Percentiles rank a stretch among this genome's conserved stretches.
phyloP scores from a whole-genome alignment of 176 grass and related monocot genomes.

The Musa acuminata region DNA sequence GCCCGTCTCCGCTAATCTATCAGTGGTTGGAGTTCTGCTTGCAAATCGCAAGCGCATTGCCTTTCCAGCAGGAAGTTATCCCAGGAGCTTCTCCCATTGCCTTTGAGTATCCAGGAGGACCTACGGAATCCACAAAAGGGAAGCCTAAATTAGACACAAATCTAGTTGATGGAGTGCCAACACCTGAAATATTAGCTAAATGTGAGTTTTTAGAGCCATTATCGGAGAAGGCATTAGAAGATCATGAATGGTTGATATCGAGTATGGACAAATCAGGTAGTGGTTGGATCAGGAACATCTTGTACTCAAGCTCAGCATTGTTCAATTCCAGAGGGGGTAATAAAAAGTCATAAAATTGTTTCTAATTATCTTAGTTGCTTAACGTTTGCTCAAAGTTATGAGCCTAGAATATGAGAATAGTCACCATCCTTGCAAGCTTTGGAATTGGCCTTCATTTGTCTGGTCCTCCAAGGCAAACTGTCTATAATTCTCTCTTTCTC shows the following conservation, averaged over 20 bases:
- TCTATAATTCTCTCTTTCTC: too few relatives aligned
- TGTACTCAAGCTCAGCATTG: conserved; percentile 21
- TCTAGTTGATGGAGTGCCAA: conserved; percentile 54
- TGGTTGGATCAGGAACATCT: conserved; percentile 28
- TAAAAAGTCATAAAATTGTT: background rate
- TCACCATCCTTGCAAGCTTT: background rate
- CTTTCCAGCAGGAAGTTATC: conserved; percentile 57
- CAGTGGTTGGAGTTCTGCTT: conserved; percentile 94
- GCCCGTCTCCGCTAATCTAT: conserved; percentile 70
- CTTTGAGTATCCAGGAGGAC: conserved; percentile 32
- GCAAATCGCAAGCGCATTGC: conserved; percentile 53
- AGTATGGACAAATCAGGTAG: conserved; percentile 31
- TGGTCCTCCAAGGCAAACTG: too few relatives aligned
- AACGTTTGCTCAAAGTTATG: background rate
- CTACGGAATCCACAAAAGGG: conserved; percentile 32
- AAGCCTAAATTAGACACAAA: conserved; percentile 77
- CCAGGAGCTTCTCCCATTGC: conserved; percentile 59
- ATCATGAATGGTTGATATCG: conserved; percentile 74
- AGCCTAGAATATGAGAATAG: background rate
- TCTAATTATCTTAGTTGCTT: background rate
- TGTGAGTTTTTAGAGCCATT: conserved; percentile 90
- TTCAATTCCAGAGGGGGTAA: conserved; percentile 3
- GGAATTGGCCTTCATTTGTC: too few relatives aligned
- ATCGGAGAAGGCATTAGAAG: conserved; percentile 45
- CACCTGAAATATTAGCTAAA: conserved; percentile 56